Percentiles rank a stretch among this genome's conserved stretches.
These are phyloP conservation scores for Phytophthora pistaciae DNA, from an alignment of 352 stramenopile genomes.

Conservation along the genomic window DNA sequence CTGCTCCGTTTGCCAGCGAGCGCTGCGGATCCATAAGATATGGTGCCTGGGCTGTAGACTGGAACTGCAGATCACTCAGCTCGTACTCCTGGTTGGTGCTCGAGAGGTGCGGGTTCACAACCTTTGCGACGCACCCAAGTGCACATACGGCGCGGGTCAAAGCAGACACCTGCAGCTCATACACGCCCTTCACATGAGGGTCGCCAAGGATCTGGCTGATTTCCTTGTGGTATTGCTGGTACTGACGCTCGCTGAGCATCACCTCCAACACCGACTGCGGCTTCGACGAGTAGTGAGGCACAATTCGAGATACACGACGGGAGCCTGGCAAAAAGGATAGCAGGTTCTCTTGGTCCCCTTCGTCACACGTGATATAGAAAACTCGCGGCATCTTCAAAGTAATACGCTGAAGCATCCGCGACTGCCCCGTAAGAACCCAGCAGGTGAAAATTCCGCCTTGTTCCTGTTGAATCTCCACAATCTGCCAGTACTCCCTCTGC, in stretches of 20 bases:
- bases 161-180: slow-evolving; percentile 94
- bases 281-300: slow-evolving; percentile 65
- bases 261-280: slow-evolving; percentile 74
- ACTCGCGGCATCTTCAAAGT: slow-evolving; percentile 75
- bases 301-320: slow-evolving; percentile 62
- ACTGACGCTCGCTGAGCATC: slow-evolving; percentile 74
- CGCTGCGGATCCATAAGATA: slow-evolving; percentile 64
- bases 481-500: slow-evolving; percentile 78
- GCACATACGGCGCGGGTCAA: slow-evolving; percentile 91
- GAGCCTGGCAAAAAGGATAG: slow-evolving; percentile 60
- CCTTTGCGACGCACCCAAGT: slow-evolving; percentile 90
- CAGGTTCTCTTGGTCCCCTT: slow-evolving; percentile 85
- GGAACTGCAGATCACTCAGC: slow-evolving; percentile 75
- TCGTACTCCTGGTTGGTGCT: slow-evolving; percentile 63
- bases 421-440: slow-evolving; percentile 95
- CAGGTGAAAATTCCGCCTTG: slow-evolving; percentile 90
- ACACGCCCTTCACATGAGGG: slow-evolving; percentile 89
- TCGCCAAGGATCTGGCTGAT: slow-evolving; percentile 86
- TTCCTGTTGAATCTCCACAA: slow-evolving; percentile 86
- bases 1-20: slow-evolving; percentile 10
- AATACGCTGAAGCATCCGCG: slow-evolving; percentile 77
- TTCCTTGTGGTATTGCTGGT: slow-evolving; percentile 78
- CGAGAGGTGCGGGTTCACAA: slow-evolving; percentile 60
- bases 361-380: slow-evolving; percentile 72
- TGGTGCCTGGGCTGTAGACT: slow-evolving; percentile 69